phyloP scores from a whole-genome alignment of 176 grass and related monocot species.

The Rhynchospora pubera region DNA sequence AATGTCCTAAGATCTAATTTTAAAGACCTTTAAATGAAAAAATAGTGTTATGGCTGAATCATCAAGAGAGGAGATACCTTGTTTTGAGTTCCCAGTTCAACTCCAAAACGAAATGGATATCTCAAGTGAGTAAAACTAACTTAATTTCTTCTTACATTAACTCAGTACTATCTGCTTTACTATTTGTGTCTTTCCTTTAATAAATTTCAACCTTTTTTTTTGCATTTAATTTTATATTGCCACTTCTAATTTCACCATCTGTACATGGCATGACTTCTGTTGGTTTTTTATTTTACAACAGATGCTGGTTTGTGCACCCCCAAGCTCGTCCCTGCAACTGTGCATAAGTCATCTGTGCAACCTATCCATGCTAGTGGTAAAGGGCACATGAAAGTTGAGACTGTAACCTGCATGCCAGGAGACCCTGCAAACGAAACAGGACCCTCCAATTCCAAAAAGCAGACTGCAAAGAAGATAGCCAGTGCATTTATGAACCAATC shows the following conservation, averaged over 20 bases:
- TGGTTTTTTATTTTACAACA: constrained; percentile 4
- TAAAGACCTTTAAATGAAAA: background rate
- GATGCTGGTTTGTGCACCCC: constrained; percentile 36
- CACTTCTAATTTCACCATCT: background rate
- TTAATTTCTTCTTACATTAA: background rate
- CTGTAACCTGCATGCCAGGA: background rate
- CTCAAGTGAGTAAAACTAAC: constrained; percentile 17
- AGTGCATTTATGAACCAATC: constrained; percentile 20
- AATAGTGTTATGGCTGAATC: constrained; percentile 15
- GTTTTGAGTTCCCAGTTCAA: constrained; percentile 44
- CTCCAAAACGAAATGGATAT: background rate
- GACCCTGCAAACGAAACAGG: constrained; percentile 26
- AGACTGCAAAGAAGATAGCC: constrained; percentile 18
- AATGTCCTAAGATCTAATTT: constrained; percentile 1
- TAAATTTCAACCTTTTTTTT: background rate
- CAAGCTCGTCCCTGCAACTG: constrained; percentile 15
- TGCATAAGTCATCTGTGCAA: background rate
- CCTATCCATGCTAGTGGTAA: background rate
- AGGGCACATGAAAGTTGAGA: constrained; percentile 4
- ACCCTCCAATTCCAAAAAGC: constrained; percentile 5
- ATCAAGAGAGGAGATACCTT: constrained; percentile 10
- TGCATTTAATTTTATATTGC: background rate
- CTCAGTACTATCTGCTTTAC: background rate
- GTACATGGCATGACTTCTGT: background rate
- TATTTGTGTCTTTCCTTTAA: background rate